These are phyloP conservation scores for Gnaphalium uliginosum DNA, from an alignment of 129 eudicot genomes.

Conservation along the genomic window DNA sequence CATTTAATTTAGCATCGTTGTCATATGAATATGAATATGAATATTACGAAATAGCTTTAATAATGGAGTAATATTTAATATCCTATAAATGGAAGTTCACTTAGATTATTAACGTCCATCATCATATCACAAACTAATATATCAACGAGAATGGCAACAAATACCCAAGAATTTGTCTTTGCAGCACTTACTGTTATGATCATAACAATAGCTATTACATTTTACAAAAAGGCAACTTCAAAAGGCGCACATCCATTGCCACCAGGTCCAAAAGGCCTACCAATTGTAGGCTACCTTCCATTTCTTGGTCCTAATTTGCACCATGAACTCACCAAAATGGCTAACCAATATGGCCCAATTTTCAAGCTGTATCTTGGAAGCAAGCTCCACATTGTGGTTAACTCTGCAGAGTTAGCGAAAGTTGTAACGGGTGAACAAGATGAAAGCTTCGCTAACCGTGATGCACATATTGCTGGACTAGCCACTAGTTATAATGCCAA, in stretches of 20 bases:
- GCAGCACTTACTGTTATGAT: neutral
- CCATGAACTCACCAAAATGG: no score
- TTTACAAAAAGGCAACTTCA: neutral
- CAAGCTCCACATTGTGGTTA: constrained; percentile 23
- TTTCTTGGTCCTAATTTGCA: no score
- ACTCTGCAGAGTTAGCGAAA: constrained; percentile 30
- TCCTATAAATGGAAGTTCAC: neutral
- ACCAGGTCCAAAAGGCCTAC: no score
- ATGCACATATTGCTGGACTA: constrained; percentile 16
- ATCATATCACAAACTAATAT: neutral
- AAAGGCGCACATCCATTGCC: neutral
- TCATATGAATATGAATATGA: no score
- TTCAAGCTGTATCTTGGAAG: no score
- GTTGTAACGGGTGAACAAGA: constrained; percentile 30
- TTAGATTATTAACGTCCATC: no score
- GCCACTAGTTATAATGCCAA: constrained; percentile 21
- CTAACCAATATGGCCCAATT: no score
- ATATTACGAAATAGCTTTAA: no score
- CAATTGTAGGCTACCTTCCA: no score
- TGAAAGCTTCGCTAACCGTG: constrained; percentile 31
- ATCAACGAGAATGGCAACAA: neutral
- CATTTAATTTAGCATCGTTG: no score
- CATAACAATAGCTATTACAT: neutral
- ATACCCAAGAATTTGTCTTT: neutral
- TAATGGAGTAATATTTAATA: no score